Evolutionary conservation across 148 eudicot species (phyloP).

Genomic region (Rhododendron henanense): DNA sequence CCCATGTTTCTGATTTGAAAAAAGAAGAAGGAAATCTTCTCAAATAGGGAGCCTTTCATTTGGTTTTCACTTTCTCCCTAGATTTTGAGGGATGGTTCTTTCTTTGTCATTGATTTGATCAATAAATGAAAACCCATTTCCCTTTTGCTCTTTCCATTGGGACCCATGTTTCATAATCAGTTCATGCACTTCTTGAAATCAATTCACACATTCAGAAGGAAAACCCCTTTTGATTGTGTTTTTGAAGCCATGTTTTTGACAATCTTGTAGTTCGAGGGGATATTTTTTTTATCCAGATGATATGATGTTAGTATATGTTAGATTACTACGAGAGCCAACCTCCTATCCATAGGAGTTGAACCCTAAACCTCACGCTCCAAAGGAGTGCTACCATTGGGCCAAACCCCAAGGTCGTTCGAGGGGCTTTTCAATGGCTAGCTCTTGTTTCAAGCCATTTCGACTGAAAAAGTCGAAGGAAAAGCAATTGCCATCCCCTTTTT

Average conservation of each 20-base stretch:
- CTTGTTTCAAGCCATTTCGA: slow-evolving; percentile 52
- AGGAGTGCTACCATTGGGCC: neutral
- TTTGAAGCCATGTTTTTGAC: slow-evolving; percentile 14
- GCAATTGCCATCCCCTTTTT: slow-evolving; percentile 34
- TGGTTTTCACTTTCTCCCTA: slow-evolving; percentile 1
- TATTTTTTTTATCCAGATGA: no score
- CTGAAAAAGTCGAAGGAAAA: slow-evolving; percentile 40
- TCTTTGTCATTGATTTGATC: slow-evolving; percentile 12
- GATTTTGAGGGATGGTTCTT: slow-evolving; percentile 17
- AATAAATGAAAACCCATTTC: slow-evolving; percentile 21
- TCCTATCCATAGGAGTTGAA: neutral
- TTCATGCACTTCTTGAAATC: slow-evolving; percentile 74
- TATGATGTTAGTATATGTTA: neutral
- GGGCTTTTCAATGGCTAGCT: slow-evolving; percentile 40
- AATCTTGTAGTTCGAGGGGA: neutral
- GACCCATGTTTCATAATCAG: slow-evolving; percentile 57
- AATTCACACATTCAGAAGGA: slow-evolving; percentile 66
- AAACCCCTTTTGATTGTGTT: slow-evolving; percentile 23
- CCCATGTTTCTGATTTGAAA: neutral
- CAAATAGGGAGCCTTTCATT: slow-evolving; percentile 8
- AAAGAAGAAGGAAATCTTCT: slow-evolving; percentile 5
- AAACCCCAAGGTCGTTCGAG: no score
- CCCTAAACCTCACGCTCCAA: neutral
- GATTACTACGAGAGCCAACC: neutral
- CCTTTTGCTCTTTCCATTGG: neutral